These are phyloP conservation scores for Mrakia gelida DNA, from an alignment of 768 basidiomycete genomes.

Conservation along the genomic window DNA sequence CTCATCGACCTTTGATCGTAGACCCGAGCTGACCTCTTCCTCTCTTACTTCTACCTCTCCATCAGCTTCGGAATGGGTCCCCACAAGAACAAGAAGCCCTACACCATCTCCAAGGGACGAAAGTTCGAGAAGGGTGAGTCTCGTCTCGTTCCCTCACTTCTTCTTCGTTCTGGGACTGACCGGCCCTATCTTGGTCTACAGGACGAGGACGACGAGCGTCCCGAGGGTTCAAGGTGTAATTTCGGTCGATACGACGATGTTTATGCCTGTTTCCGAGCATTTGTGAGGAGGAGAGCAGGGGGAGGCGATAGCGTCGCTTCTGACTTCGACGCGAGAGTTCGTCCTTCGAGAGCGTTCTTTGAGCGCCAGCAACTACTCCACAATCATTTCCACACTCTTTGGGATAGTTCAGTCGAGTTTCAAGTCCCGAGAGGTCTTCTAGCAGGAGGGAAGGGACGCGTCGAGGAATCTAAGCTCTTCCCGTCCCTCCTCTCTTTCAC, in stretches of 20 bases:
- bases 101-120: slow-evolving; percentile 92
- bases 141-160: slow-evolving; percentile 44
- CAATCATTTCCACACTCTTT: too few species aligned
- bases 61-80: slow-evolving; percentile 91
- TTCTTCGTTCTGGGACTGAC: neutral
- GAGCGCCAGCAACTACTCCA: too few species aligned
- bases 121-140: slow-evolving; percentile 80
- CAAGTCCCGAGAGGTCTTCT: too few species aligned
- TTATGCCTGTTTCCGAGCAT: slow-evolving; percentile 5
- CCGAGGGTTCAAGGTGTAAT: slow-evolving; percentile 31
- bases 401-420: too few species aligned
- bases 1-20: neutral
- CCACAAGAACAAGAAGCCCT: slow-evolving; percentile 82
- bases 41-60: slow-evolving; percentile 56
- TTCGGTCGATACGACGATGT: neutral
- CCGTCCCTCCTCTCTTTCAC: too few species aligned
- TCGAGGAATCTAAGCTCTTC: too few species aligned
- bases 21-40: neutral
- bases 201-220: slow-evolving; percentile 28
- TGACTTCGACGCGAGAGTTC: too few species aligned
- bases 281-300: too few species aligned
- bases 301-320: too few species aligned
- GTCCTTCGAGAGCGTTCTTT: too few species aligned
- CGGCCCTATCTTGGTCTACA: neutral
- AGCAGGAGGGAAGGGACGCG: too few species aligned